A percentile compares a stretch with the other conserved stretches of the same genome.
Evolutionary conservation across 2,329 filamentous ascomycete genomes (phyloP).

Genomic region (Tolypocladium sp.): DNA sequence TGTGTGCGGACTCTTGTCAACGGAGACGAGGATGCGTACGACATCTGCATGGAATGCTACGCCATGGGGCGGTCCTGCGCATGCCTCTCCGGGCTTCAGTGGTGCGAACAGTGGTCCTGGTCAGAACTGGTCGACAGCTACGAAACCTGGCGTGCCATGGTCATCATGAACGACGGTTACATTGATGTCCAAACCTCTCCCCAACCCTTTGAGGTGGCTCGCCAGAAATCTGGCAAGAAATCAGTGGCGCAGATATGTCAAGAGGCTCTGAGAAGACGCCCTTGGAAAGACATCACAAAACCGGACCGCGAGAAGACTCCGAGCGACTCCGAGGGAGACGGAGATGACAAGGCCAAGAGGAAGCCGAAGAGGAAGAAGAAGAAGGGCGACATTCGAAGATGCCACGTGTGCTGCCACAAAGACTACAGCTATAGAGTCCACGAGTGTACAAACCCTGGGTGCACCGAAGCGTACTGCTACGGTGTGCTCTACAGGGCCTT

Average conservation of each 20-base stretch:
- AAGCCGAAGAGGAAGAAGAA: constrained; percentile 48
- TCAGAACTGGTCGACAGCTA: constrained; percentile 67
- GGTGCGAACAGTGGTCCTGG: constrained; percentile 93
- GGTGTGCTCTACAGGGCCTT: constrained; percentile 88
- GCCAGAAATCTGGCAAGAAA: constrained; percentile 60
- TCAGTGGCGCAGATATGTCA: constrained; percentile 90
- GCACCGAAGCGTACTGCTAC: constrained; percentile 76
- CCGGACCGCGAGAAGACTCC: constrained; percentile 38
- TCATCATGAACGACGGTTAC: constrained; percentile 64
- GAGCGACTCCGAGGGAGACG: constrained; percentile 47
- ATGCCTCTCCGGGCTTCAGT: constrained; percentile 76
- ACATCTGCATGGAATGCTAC: constrained; percentile 97
- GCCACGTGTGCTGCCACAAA: constrained; percentile 75
- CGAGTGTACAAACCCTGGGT: constrained; percentile 61
- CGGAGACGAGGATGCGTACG: constrained; percentile 76
- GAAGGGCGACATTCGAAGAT: constrained; percentile 48
- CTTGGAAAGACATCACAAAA: constrained; percentile 74
- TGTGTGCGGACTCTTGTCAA: constrained; percentile 61
- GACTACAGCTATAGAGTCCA: constrained; percentile 82
- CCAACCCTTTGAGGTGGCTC: constrained; percentile 60
- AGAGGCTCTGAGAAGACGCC: constrained; percentile 69
- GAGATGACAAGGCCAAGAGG: constrained; percentile 49
- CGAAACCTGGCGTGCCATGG: constrained; percentile 71
- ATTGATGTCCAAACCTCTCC: constrained; percentile 58
- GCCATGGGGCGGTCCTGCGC: constrained; percentile 92